Evolutionary conservation across 2,329 filamentous ascomycete genomes (phyloP).

Genomic region (Paraphaeosphaeria minitans): DNA sequence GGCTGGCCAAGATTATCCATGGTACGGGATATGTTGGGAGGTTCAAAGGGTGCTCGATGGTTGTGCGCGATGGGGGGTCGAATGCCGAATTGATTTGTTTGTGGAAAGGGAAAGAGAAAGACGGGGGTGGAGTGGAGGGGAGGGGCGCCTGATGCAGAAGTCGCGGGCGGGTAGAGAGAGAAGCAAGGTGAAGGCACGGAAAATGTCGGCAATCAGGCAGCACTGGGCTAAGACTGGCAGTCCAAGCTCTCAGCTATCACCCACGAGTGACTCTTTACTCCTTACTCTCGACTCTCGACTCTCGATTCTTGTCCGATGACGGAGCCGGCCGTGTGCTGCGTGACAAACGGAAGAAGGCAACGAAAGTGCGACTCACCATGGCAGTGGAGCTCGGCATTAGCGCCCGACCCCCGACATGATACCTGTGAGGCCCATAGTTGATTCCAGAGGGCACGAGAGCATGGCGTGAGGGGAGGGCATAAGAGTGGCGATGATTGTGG

Average conservation of each 20-base stretch:
- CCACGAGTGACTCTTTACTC: neutral
- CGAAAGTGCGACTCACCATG: conserved; percentile 31
- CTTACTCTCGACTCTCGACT: too few species aligned
- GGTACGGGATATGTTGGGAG: conserved; percentile 3
- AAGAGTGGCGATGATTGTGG: neutral
- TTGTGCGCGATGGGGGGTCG: conserved; percentile 3
- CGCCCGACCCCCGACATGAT: conserved; percentile 23
- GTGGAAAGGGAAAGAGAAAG: neutral
- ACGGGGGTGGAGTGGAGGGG: conserved; percentile 7
- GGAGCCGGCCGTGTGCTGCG: conserved; percentile 22
- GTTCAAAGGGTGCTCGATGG: neutral
- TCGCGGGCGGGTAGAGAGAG: conserved; percentile 1
- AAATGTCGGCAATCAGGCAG: conserved; percentile 1
- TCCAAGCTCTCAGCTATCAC: neutral
- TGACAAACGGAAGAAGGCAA: conserved; percentile 15
- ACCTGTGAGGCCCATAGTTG: conserved; percentile 19
- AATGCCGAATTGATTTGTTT: neutral
- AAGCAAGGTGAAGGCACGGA: conserved; percentile 20
- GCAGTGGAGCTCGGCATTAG: conserved; percentile 25
- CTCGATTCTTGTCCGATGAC: conserved; percentile 15
- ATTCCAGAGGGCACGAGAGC: conserved; percentile 13
- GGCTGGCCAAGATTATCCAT: conserved; percentile 27
- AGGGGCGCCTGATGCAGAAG: neutral
- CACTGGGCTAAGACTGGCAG: neutral
- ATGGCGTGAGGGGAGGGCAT: conserved; percentile 1